These are phyloP conservation scores for Phytophthora lateralis DNA, from an alignment of 352 stramenopile species.

Conservation along the genomic window DNA sequence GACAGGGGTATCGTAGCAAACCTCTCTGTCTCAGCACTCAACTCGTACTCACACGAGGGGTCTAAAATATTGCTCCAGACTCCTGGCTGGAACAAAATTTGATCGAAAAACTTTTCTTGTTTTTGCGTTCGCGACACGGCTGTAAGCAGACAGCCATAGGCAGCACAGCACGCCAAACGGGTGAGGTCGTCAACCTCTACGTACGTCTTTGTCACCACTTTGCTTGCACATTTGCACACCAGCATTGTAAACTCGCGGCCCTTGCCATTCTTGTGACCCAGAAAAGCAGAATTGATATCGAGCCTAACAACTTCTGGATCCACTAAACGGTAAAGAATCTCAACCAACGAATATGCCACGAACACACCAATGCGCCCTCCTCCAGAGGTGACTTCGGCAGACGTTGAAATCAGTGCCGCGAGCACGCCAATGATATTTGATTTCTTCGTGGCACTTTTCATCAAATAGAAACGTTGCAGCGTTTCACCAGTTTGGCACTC, in stretches of 20 bases:
- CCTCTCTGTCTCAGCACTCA: conserved; percentile 55
- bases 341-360: conserved; percentile 66
- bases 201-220: conserved; percentile 64
- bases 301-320: conserved; percentile 69
- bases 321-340: conserved; percentile 68
- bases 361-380: conserved; percentile 49
- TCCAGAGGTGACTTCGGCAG: conserved; percentile 43
- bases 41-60: conserved; percentile 38
- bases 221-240: conserved; percentile 83
- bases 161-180: conserved; percentile 60
- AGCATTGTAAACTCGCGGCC: conserved; percentile 86
- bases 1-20: conserved; percentile 66
- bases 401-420: conserved; percentile 59
- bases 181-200: conserved; percentile 39
- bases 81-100: conserved; percentile 80
- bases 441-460: conserved; percentile 33
- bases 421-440: conserved; percentile 54
- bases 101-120: conserved; percentile 87
- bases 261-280: conserved; percentile 73
- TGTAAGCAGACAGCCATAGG: conserved; percentile 77
- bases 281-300: conserved; percentile 72
- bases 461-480: conserved; percentile 56
- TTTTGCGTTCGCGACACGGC: conserved; percentile 84
- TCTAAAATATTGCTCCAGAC: conserved; percentile 80
- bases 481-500: conserved; percentile 42